These are phyloP conservation scores for Colletotrichum godetiae DNA, from an alignment of 2,329 filamentous ascomycete genomes.

Conservation along the genomic window DNA sequence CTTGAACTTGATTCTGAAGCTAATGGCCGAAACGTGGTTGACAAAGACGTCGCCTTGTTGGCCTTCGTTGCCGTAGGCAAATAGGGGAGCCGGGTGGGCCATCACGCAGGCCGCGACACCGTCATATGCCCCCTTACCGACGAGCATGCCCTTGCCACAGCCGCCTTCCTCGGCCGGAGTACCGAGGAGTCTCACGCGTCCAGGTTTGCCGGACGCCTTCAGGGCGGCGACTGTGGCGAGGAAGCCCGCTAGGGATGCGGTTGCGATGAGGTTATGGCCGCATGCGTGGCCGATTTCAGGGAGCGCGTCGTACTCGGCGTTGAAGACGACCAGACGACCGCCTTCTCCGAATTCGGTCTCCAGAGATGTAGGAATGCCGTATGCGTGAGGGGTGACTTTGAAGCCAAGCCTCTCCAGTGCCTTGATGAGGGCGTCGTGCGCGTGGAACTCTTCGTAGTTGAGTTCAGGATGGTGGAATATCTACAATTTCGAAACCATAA, in stretches of 20 bases:
- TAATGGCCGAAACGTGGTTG: no score
- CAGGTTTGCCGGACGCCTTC: slow-evolving; percentile 4
- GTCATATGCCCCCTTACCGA: no score
- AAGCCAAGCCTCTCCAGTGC: slow-evolving; percentile 50
- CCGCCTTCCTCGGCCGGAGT: slow-evolving; percentile 33
- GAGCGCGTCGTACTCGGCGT: slow-evolving; percentile 49
- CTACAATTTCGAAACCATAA: no score
- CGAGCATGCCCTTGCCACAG: slow-evolving; percentile 58
- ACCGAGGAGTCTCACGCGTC: slow-evolving; percentile 34
- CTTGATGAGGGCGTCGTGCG: slow-evolving; percentile 52
- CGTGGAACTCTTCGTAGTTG: slow-evolving; percentile 52
- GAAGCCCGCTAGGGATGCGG: slow-evolving; percentile 45
- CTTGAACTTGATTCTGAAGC: no score
- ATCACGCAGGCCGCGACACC: no score
- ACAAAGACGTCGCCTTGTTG: no score
- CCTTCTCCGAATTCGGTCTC: slow-evolving; percentile 51
- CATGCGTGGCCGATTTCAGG: slow-evolving; percentile 50
- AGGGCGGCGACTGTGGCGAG: slow-evolving; percentile 40
- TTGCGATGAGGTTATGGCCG: slow-evolving; percentile 44
- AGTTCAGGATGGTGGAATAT: no score
- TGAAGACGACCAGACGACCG: slow-evolving; percentile 54
- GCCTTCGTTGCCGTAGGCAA: no score
- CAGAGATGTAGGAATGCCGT: slow-evolving; percentile 55
- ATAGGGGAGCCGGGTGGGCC: no score
- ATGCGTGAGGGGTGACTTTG: slow-evolving; percentile 53